A percentile compares a stretch with the other conserved stretches of the same genome.
Evolutionary conservation across 2,329 filamentous ascomycete species (phyloP).

Genomic region (Helminthosporium solani): DNA sequence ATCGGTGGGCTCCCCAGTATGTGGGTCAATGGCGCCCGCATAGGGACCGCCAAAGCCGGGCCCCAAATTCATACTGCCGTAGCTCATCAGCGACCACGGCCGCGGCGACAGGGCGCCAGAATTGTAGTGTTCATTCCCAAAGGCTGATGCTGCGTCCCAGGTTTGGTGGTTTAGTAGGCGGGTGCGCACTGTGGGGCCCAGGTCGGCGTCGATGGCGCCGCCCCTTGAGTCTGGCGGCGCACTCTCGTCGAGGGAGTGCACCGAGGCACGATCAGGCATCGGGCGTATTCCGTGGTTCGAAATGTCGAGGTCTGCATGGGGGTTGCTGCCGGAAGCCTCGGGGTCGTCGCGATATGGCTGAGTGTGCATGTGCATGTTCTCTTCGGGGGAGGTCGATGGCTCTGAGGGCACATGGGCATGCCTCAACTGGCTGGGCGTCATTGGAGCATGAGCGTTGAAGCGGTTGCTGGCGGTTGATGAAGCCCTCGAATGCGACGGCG

Average conservation of each 20-base stretch:
- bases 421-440: conserved; percentile 44
- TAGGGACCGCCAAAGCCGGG: conserved; percentile 43
- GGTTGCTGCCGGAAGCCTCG: conserved; percentile 14
- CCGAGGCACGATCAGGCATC: conserved; percentile 31
- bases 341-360: conserved; percentile 23
- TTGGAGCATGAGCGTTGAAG: conserved; percentile 36
- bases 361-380: conserved; percentile 39
- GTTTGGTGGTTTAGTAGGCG: conserved; percentile 42
- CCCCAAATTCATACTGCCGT: conserved; percentile 53
- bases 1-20: conserved; percentile 33
- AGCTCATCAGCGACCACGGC: conserved; percentile 53
- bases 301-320: conserved; percentile 19
- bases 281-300: conserved; percentile 36
- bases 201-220: conserved; percentile 25
- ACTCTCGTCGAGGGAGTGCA: conserved; percentile 26
- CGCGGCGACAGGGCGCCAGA: conserved; percentile 78
- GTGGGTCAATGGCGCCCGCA: conserved; percentile 32
- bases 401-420: conserved; percentile 46
- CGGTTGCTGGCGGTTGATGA: conserved; percentile 33
- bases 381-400: conserved; percentile 45
- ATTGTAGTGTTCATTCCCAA: conserved; percentile 52
- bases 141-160: conserved; percentile 34
- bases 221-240: conserved; percentile 13
- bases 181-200: conserved; percentile 41
- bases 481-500: conserved; percentile 30